A percentile compares a stretch with the other conserved stretches of the same genome.
These are phyloP conservation scores for Zygosaccharomyces rouxii DNA, from an alignment of 805 yeast genomes.

Conservation along the genomic window DNA sequence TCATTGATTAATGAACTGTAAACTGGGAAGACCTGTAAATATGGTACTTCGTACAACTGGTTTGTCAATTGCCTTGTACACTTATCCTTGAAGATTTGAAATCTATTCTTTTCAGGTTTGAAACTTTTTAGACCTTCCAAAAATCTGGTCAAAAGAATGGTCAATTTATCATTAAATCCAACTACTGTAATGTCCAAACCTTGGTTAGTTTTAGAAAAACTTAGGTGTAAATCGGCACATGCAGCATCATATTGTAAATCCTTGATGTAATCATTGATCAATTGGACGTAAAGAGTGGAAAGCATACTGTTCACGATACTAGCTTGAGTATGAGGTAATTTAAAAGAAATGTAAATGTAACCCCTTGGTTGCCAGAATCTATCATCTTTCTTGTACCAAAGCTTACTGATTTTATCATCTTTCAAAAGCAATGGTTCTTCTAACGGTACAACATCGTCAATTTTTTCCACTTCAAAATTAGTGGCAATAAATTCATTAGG, in stretches of 20 bases:
- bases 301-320: constrained; percentile 56
- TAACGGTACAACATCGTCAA: constrained; percentile 32
- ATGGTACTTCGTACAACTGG: constrained; percentile 70
- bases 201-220: constrained; percentile 56
- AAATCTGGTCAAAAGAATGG: constrained; percentile 56
- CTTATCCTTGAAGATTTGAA: constrained; percentile 62
- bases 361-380: constrained; percentile 87
- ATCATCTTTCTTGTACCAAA: constrained; percentile 91
- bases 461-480: constrained; percentile 57
- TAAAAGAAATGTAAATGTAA: constrained; percentile 57
- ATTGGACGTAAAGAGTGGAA: constrained; percentile 59
- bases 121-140: constrained; percentile 50
- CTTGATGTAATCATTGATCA: constrained; percentile 65
- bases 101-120: constrained; percentile 52
- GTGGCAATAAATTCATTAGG: constrained; percentile 81
- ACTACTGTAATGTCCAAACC: constrained; percentile 64
- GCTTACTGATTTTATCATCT: constrained; percentile 44
- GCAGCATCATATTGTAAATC: constrained; percentile 80
- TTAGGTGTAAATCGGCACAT: constrained; percentile 67
- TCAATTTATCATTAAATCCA: constrained; percentile 83
- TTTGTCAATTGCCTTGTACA: constrained; percentile 59
- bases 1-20: constrained; percentile 67
- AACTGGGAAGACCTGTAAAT: constrained; percentile 64
- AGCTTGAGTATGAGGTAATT: constrained; percentile 56
- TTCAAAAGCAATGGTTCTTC: constrained; percentile 62